These are phyloP conservation scores for Sugiyamaella qingdaonensis DNA, from an alignment of 805 yeast genomes.

Conservation along the genomic window DNA sequence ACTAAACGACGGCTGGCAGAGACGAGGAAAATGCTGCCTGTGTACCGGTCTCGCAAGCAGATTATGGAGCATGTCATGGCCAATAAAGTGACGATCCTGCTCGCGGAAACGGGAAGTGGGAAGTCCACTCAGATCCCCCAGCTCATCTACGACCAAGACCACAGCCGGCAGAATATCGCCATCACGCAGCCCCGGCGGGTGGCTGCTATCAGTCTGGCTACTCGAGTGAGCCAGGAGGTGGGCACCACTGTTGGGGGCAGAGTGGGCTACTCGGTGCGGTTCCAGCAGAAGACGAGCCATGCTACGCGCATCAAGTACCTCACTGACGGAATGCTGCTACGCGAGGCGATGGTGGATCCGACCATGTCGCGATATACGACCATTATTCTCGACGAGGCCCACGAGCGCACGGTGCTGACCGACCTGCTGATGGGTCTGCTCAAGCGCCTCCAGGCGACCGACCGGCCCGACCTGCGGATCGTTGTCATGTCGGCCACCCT, in stretches of 20 bases:
- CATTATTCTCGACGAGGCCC: slow-evolving; percentile 92
- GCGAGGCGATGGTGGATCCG: slow-evolving; percentile 82
- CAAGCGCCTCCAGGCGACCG: slow-evolving; percentile 54
- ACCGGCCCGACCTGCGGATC: slow-evolving; percentile 57
- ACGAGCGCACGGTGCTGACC: slow-evolving; percentile 89
- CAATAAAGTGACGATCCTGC: slow-evolving; percentile 69
- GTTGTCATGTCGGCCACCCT: slow-evolving; percentile 96
- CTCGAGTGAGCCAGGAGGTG: slow-evolving; percentile 85
- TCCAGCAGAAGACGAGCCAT: slow-evolving; percentile 60
- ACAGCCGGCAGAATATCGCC: slow-evolving; percentile 55
- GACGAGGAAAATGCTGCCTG: slow-evolving; percentile 59
- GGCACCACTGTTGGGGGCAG: slow-evolving; percentile 73
- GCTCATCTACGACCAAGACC: slow-evolving; percentile 53
- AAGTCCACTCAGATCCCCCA: slow-evolving; percentile 97
- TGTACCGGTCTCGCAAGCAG: slow-evolving; percentile 63
- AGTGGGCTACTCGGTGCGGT: slow-evolving; percentile 92
- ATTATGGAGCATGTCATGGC: slow-evolving; percentile 51
- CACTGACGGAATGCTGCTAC: slow-evolving; percentile 95
- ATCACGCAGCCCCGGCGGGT: slow-evolving; percentile 97
- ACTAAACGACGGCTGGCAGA: not conserved
- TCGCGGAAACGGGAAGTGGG: slow-evolving; percentile 98
- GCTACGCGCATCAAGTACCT: slow-evolving; percentile 74
- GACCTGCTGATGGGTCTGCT: slow-evolving; percentile 87
- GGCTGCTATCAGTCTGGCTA: slow-evolving; percentile 91
- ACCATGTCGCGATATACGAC: slow-evolving; percentile 62